phyloP scores from a whole-genome alignment of 2,329 filamentous ascomycete genomes.

The Verticillium dahliae region DNA sequence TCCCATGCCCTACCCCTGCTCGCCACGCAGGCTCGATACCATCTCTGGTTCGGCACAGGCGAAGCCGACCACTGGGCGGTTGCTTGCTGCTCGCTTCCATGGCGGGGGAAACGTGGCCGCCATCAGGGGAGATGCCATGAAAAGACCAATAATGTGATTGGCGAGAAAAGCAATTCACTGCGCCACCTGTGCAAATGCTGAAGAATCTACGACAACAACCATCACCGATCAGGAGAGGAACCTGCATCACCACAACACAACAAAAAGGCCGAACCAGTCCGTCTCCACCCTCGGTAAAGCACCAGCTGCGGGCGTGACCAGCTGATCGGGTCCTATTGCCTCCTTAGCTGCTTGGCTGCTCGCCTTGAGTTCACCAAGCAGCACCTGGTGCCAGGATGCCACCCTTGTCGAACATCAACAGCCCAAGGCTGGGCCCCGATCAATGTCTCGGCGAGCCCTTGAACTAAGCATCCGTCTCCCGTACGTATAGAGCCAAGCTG shows the following conservation, averaged over 20 bases:
- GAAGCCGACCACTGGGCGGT: background rate
- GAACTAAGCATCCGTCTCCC: background rate
- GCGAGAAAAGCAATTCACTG: no score
- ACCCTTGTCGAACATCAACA: background rate
- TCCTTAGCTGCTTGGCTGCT: background rate
- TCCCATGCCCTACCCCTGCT: background rate
- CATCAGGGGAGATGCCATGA: no score
- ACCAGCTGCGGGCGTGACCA: background rate
- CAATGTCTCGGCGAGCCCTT: background rate
- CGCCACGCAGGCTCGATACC: background rate
- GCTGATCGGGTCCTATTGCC: background rate
- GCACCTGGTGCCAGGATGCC: background rate
- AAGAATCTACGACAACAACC: no score
- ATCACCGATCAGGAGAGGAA: no score
- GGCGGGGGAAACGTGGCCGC: no score
- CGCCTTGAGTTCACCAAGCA: background rate
- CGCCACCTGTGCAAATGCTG: no score
- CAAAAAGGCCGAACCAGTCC: background rate
- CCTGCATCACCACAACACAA: no score
- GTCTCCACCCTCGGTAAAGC: background rate
- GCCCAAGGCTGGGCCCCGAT: background rate
- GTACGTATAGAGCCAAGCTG: background rate
- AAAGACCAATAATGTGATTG: no score
- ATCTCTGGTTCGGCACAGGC: background rate
- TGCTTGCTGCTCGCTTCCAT: background rate